Conservation (phyloP, 192 early-diverging fungal species). For the Globomyces pollinis-pini region DNA sequence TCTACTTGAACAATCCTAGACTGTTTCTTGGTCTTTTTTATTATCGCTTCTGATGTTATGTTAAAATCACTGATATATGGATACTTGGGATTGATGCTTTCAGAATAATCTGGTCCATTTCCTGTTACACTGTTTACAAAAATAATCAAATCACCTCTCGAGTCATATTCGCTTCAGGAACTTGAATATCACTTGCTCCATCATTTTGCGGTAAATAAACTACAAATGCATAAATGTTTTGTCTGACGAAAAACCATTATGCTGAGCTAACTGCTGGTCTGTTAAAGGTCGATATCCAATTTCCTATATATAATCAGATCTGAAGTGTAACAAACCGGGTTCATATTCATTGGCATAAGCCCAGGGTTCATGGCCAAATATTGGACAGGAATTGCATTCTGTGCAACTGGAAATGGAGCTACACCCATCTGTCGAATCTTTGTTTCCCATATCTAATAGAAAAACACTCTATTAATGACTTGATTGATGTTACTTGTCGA, state of each 20-base stretch:
- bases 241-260: neutral
- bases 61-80: too few relatives aligned
- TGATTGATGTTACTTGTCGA: constrained; percentile 47
- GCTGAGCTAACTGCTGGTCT: too few relatives aligned
- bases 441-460: constrained; percentile 46
- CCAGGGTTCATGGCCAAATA: constrained; percentile 2
- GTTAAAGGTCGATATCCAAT: too few relatives aligned
- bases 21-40: constrained; percentile 14
- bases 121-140: constrained; percentile 9
- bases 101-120: constrained; percentile 21
- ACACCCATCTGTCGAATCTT: constrained; percentile 47
- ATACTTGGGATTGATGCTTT: constrained; percentile 1
- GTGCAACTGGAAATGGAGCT: constrained; percentile 16
- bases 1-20: constrained; percentile 14
- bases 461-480: neutral
- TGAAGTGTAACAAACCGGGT: too few relatives aligned
- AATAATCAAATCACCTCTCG: neutral
- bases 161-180: neutral
- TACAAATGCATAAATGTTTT: constrained; percentile 1
- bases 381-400: constrained; percentile 15
- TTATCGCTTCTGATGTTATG: neutral
- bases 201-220: constrained; percentile 27
- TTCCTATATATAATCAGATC: too few relatives aligned
- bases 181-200: constrained; percentile 15
- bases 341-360: too few relatives aligned